These are phyloP conservation scores for Leishmania amazonensis DNA, from an alignment of 208 protist genomes.

Conservation along the genomic window DNA sequence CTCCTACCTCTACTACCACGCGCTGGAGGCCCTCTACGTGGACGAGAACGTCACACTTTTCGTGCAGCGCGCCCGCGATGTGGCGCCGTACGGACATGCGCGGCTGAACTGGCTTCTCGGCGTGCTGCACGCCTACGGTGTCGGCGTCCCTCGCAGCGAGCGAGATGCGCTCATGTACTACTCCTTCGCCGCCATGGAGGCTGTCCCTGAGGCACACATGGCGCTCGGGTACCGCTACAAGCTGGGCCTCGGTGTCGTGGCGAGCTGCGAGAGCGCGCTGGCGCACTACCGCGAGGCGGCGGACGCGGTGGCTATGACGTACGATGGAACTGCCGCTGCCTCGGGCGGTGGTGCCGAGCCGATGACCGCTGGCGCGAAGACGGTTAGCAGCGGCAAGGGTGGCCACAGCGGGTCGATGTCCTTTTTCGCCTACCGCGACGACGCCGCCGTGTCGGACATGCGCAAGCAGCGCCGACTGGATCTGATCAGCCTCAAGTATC, in stretches of 20 bases:
- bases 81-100: slow-evolving; percentile 61
- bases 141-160: slow-evolving; percentile 71
- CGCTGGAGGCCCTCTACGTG: slow-evolving; percentile 62
- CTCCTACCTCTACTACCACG: slow-evolving; percentile 63
- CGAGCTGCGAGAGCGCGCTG: slow-evolving; percentile 58
- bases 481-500: slow-evolving; percentile 52
- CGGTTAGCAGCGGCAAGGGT: slow-evolving; percentile 18
- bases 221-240: slow-evolving; percentile 80
- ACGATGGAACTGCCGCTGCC: slow-evolving; percentile 39
- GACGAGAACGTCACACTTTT: slow-evolving; percentile 58
- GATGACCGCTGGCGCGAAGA: slow-evolving; percentile 11
- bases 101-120: slow-evolving; percentile 82
- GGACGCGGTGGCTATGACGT: slow-evolving; percentile 74
- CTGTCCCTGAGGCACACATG: slow-evolving; percentile 71
- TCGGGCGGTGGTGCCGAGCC: slow-evolving; percentile 6
- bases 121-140: slow-evolving; percentile 73
- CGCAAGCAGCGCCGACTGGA: slow-evolving; percentile 26
- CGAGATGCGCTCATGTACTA: slow-evolving; percentile 74
- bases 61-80: slow-evolving; percentile 46
- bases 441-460: slow-evolving; percentile 17
- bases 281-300: slow-evolving; percentile 71
- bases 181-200: slow-evolving; percentile 77
- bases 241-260: slow-evolving; percentile 53
- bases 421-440: slow-evolving; percentile 34
- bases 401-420: slow-evolving; percentile 8